phyloP scores from a whole-genome alignment of 257 asterid genomes.

The Forsythia suspensa region DNA sequence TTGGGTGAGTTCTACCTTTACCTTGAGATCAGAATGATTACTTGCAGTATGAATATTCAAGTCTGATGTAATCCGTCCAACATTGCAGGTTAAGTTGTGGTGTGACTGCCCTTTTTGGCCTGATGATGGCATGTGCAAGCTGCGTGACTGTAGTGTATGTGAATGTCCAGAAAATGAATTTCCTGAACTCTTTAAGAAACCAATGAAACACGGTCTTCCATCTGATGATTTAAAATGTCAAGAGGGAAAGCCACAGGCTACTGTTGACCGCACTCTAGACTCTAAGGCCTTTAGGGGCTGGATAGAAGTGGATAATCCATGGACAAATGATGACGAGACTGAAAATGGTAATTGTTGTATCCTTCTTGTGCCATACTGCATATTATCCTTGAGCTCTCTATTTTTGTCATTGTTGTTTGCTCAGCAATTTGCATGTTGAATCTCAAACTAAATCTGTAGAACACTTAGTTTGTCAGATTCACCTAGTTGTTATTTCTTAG shows the following conservation, averaged over 20 bases:
- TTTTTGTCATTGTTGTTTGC: not conserved
- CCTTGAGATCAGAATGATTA: slow-evolving; percentile 7
- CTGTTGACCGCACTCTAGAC: slow-evolving; percentile 92
- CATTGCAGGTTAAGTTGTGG: slow-evolving; percentile 85
- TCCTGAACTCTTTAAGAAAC: slow-evolving; percentile 75
- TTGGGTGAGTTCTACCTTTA: not conserved
- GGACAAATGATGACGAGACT: slow-evolving; percentile 93
- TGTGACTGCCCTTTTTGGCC: slow-evolving; percentile 99
- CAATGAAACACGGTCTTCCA: slow-evolving; percentile 41
- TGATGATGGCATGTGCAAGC: slow-evolving; percentile 94
- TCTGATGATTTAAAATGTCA: slow-evolving; percentile 87
- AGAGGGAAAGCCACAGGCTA: slow-evolving; percentile 87
- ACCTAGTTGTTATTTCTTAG: not conserved
- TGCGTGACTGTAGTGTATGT: slow-evolving; percentile 95
- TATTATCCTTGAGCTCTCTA: slow-evolving; percentile 5
- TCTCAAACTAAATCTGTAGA: not conserved
- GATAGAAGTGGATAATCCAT: slow-evolving; percentile 90
- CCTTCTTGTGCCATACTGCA: slow-evolving; percentile 13
- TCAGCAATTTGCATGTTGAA: not conserved
- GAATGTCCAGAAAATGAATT: slow-evolving; percentile 93
- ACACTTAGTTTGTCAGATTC: not conserved
- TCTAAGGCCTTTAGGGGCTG: slow-evolving; percentile 87
- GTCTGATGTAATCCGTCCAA: slow-evolving; percentile 24
- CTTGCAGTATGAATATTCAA: slow-evolving; percentile 14
- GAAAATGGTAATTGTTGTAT: slow-evolving; percentile 64